Base-by-base conservation (phyloP, 2,329 filamentous ascomycete genomes). In the Microsporum audouinii region DNA sequence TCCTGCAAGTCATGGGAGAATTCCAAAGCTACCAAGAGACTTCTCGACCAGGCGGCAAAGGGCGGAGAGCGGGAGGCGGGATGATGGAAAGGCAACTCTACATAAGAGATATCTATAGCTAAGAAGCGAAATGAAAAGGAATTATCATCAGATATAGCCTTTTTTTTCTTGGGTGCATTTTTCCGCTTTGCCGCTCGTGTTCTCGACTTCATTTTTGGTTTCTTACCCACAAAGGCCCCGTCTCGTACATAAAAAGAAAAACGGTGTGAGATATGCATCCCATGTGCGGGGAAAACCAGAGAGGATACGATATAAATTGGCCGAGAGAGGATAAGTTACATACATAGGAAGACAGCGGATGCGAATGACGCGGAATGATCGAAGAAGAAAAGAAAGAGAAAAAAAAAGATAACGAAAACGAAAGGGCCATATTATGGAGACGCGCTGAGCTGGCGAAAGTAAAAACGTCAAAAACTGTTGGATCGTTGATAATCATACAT, bases 1-100 rank as follows among this genome's bases (percentile, higher is more conserved):
- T 36, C 27, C 51, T 55, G 51, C 51, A 55, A 55, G 51, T 55
- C 51, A 55, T 55, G 51, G 33, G 51, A 36, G 51, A 55, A n/a
- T n/a, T n/a, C 14, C 6, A 55, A 34, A 55, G 14, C 14, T 55
- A 34, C 29, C 49, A 53, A 41, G n/a, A 23, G 43, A 47, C 43
- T 8, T 5, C 12, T 14, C n/a, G 5, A 27, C 43, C 43, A 47
- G 43, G 43, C 43, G 43, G 43, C 17, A 47, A 47, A 47, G 43
- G 17, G 43, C 43, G 43, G 43, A 47, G 43, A 47, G 43, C 43
- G 43, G 43, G 43, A 47, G 43, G 43, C 43, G 43, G 43, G 43
- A 47, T 23, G 17, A 27, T 47, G 17, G 23, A 47, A 47, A 47
- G 43, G 43, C 23, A 47, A 47, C 43, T 5, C 43, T 47, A 47